A percentile compares a stretch with the other conserved stretches of the same genome.
Conservation (phyloP, 148 eudicot species). For the Diospyros kaki region DNA sequence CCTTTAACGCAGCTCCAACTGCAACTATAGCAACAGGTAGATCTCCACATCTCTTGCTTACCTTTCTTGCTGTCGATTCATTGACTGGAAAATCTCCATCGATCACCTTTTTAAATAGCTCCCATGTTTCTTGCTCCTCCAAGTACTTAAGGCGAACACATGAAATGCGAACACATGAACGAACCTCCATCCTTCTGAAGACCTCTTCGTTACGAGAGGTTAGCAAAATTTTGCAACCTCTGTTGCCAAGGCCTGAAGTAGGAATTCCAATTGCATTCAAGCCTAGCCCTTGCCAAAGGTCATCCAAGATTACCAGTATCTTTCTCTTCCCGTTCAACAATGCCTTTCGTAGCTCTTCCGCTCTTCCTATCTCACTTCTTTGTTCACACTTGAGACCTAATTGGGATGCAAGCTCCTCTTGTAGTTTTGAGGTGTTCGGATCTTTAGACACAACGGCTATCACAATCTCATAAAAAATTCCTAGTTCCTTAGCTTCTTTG, state of each 20-base stretch:
- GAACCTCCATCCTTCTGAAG: background rate
- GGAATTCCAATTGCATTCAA: slow-evolving; percentile 6
- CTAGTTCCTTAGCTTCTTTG: background rate
- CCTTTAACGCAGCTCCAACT: background rate
- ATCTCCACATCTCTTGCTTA: background rate
- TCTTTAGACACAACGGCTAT: background rate
- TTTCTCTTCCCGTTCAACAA: background rate
- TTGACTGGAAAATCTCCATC: background rate
- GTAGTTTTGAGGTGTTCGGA: background rate
- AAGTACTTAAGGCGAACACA: background rate
- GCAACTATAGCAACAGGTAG: background rate
- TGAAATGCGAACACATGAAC: background rate
- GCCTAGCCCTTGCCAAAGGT: background rate
- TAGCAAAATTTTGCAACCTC: slow-evolving; percentile 7
- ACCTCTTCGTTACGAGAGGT: background rate
- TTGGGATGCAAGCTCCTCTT: background rate
- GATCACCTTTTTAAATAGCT: background rate
- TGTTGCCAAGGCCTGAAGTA: background rate
- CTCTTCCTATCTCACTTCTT: too few relatives aligned
- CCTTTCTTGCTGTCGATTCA: background rate
- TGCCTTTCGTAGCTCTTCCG: background rate
- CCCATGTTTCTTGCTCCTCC: background rate
- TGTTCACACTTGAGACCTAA: background rate
- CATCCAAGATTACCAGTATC: background rate
- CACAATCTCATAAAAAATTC: background rate